These are phyloP conservation scores for Garcileccinum viscosum DNA, from an alignment of 1,284 basidiomycete species.

Conservation along the genomic window DNA sequence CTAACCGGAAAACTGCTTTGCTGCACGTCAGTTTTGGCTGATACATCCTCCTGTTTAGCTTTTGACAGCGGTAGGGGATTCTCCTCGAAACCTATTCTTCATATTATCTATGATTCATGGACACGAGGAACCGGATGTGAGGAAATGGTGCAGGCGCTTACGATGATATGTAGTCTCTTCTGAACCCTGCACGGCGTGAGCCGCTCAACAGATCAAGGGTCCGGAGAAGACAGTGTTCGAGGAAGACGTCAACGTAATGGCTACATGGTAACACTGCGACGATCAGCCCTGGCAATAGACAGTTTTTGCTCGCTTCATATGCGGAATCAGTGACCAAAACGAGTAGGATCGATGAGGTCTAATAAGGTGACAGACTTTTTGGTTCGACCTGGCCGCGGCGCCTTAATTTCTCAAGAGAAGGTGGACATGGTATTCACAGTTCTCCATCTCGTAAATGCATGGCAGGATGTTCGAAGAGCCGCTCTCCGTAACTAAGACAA, in stretches of 20 bases:
- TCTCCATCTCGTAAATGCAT: background rate
- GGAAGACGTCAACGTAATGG: no score
- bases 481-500: background rate
- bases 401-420: background rate
- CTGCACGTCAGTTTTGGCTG: background rate
- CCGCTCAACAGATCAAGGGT: no score
- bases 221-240: no score
- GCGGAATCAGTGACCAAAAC: background rate
- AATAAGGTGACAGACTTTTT: background rate
- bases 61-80: background rate
- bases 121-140: background rate
- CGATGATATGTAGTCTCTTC: background rate
- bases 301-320: background rate
- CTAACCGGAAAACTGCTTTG: background rate
- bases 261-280: background rate
- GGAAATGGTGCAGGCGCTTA: background rate
- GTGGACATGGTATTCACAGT: background rate
- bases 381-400: background rate
- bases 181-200: no score
- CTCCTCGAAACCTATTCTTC: background rate
- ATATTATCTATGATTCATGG: background rate
- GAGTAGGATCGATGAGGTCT: background rate
- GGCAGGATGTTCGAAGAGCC: background rate
- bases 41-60: background rate
- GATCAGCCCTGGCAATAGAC: background rate